Conservation (phyloP, 768 basidiomycete genomes). For the Leccinum longicurvipes region DNA sequence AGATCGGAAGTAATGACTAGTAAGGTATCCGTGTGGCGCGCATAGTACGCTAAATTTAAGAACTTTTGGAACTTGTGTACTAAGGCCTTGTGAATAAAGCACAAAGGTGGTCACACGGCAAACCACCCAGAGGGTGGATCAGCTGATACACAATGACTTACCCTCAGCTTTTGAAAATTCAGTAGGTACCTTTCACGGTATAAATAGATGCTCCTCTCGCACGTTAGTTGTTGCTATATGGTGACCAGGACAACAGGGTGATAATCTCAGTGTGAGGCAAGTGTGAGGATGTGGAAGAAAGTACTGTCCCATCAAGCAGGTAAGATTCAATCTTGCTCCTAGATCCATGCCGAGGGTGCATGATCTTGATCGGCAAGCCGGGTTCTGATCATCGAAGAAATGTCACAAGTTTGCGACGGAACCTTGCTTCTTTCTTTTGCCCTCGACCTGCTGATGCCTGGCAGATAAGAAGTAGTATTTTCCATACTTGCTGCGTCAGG, state of each 20-base stretch:
- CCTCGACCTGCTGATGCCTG: too few relatives aligned
- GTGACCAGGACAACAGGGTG: background rate
- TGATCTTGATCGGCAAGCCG: background rate
- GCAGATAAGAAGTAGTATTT: background rate
- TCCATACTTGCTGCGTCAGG: background rate
- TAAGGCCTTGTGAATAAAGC: background rate
- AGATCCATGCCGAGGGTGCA: background rate
- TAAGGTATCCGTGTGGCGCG: background rate
- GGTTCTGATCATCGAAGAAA: background rate
- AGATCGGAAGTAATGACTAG: background rate
- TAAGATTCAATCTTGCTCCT: background rate
- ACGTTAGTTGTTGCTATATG: background rate
- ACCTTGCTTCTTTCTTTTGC: background rate
- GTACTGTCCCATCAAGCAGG: background rate
- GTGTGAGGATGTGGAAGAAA: background rate
- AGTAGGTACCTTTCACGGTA: background rate
- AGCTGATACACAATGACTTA: background rate
- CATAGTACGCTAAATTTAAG: background rate
- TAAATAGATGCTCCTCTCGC: background rate
- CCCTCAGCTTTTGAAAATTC: background rate
- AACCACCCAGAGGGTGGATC: background rate
- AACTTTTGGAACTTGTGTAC: background rate
- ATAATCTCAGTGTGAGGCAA: conserved; percentile 2
- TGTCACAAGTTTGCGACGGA: background rate
- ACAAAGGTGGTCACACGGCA: background rate